Evolutionary conservation across 2,329 filamentous ascomycete genomes (phyloP).

Genomic region (Alternaria conjuncta): DNA sequence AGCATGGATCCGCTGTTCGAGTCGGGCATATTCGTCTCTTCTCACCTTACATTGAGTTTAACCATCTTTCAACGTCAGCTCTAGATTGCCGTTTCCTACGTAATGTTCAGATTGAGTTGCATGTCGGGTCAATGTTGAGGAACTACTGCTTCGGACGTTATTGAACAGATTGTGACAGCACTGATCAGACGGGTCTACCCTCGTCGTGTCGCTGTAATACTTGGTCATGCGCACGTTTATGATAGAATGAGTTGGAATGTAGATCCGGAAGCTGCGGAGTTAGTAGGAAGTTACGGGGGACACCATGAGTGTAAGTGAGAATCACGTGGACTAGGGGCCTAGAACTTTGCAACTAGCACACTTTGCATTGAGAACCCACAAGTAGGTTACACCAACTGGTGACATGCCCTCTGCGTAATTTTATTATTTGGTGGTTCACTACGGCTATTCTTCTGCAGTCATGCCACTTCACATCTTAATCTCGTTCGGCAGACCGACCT

Average conservation of each 20-base stretch:
- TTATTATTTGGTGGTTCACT: not conserved
- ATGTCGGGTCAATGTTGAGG: not conserved
- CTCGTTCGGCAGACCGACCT: conserved; percentile 53
- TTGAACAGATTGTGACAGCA: not conserved
- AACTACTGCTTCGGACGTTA: not conserved
- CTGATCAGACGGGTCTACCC: not conserved
- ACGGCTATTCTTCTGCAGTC: not conserved
- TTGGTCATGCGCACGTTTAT: not conserved
- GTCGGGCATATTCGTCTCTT: not conserved
- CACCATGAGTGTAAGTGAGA: not conserved
- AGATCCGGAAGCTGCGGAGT: not conserved
- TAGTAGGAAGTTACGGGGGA: not conserved
- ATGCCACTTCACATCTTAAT: conserved; percentile 49
- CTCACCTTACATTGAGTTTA: not conserved
- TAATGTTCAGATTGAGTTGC: not conserved
- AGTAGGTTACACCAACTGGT: not conserved
- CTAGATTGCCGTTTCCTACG: not conserved
- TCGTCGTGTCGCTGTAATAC: not conserved
- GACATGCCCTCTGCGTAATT: not conserved
- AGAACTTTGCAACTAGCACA: not conserved
- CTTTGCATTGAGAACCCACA: not conserved
- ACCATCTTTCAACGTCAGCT: not conserved
- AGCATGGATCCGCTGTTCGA: not conserved
- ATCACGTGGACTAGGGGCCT: not conserved
- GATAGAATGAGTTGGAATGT: not conserved